These are phyloP conservation scores for Solanum medicagineum DNA, from an alignment of 257 asterid genomes.

Conservation along the genomic window DNA sequence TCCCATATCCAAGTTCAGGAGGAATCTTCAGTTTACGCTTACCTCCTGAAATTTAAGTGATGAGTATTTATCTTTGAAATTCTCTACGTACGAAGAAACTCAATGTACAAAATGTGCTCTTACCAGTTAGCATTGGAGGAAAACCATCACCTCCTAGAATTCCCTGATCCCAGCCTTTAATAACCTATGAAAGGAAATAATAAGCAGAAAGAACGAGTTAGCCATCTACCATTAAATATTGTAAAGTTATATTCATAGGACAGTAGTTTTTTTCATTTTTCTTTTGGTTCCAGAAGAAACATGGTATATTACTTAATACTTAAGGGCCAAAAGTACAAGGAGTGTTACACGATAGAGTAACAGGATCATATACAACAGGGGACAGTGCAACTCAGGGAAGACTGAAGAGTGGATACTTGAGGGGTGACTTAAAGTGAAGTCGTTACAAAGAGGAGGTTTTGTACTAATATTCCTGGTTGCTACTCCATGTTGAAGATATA, in stretches of 20 bases:
- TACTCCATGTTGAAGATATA: not conserved
- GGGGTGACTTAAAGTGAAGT: not conserved
- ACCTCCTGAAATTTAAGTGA: constrained; percentile 38
- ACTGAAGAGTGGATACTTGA: not conserved
- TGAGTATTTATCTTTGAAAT: not conserved
- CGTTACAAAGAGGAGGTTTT: not conserved
- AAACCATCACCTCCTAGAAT: constrained; percentile 82
- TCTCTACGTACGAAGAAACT: not conserved
- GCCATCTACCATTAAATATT: not conserved
- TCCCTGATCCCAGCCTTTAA: constrained; percentile 96
- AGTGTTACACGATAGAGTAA: not conserved
- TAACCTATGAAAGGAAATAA: constrained; percentile 34
- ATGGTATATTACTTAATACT: not conserved
- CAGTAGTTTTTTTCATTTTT: not conserved
- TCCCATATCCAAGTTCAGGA: constrained; percentile 78
- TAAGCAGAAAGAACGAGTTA: not conserved
- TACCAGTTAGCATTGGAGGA: constrained; percentile 89
- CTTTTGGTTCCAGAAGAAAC: not conserved
- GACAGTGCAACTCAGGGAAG: not conserved
- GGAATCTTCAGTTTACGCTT: constrained; percentile 74
- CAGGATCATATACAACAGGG: not conserved
- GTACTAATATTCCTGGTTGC: not conserved
- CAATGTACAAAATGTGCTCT: not conserved
- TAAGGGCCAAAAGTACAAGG: not conserved
- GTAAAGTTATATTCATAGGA: not conserved